Conservation (phyloP, 768 basidiomycete genomes). For the Jaapia argillacea region DNA sequence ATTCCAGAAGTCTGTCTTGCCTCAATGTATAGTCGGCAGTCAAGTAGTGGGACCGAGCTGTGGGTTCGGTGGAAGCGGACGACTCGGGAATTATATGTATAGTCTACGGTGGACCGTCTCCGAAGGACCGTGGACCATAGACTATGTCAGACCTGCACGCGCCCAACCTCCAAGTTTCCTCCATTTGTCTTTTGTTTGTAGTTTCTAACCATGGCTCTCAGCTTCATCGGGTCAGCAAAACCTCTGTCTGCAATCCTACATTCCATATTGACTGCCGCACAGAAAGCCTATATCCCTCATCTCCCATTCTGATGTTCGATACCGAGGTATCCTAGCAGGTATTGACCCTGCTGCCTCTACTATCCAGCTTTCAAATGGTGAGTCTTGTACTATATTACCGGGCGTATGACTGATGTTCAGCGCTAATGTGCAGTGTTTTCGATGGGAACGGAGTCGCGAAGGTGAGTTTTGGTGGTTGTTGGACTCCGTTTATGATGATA, state of each 20-base stretch:
- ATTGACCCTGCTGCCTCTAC: constrained; percentile 82
- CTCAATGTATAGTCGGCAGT: too few relatives aligned
- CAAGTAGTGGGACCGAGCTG: too few relatives aligned
- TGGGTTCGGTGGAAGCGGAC: too few relatives aligned
- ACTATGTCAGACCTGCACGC: too few relatives aligned
- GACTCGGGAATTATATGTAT: too few relatives aligned
- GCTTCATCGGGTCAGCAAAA: constrained; percentile 47
- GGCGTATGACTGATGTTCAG: neutral
- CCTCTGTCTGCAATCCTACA: neutral
- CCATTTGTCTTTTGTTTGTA: constrained; percentile 4
- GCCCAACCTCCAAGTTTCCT: constrained; percentile 9
- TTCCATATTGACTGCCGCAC: constrained; percentile 2
- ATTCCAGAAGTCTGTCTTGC: too few relatives aligned
- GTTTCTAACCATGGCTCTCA: constrained; percentile 46
- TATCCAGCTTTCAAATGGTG: constrained; percentile 83
- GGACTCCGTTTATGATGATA: constrained; percentile 21
- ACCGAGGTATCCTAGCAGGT: constrained; percentile 78
- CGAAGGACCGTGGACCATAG: too few relatives aligned
- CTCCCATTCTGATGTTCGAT: constrained; percentile 86
- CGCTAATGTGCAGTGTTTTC: constrained; percentile 50
- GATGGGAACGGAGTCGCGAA: constrained; percentile 81
- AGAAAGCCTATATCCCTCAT: constrained; percentile 87
- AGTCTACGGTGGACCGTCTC: too few relatives aligned
- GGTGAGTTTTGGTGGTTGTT: constrained; percentile 33
- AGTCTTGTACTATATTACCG: constrained; percentile 7